Base-by-base conservation (phyloP, 1,139 yeast genomes). In the Blastobotrys petasosporus region DNA sequence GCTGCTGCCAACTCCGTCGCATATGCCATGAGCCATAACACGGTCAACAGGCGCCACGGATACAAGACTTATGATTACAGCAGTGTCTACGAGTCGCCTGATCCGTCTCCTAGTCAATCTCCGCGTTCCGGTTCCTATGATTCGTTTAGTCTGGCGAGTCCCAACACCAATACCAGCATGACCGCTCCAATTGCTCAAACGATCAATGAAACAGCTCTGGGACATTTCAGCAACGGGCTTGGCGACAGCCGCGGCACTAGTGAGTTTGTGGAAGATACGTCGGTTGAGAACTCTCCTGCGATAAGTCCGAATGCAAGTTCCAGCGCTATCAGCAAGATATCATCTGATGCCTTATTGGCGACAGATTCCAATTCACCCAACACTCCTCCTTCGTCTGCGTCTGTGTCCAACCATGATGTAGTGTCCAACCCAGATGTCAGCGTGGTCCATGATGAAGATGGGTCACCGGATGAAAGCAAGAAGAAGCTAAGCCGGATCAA, bases 61-160 rank as follows among this genome's bases (percentile, higher is more conserved):
- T 84, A 85, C 68, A 39, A 54, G 31, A 81, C 82, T 62, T 88
- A 88, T 62, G 95, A 88, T 66, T 87, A 87, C 65, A 86, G 85
- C 61, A 76, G 92, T 1, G 96, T 87, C 16, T 86, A 84, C 60
- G 57, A 56, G 41, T 54, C 61, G 7, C 64, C 64, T 2, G 51
- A 52, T 4, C 52, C 52, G 3, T 54, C 60, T 17, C 60, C 61
- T 2, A 47, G 44, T 25, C 51, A 51, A 20, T 56, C 59, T 2
- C 57, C 58, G 2, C 39, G 51, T 7, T 49, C 50, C 15, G 48
- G 51, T 8, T 44, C 50, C 29, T 43, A 39, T 13, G 50, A 46
- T 29, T 48, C 50, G 40, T 41, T 48, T 12, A 34, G 37, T n/a
- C 23, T 35, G 8, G 37, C 17, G 9, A 16, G 34, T 9, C 39